phyloP scores from a whole-genome alignment of 2,329 filamentous ascomycete species.

The Raffaelea ambrosiae region DNA sequence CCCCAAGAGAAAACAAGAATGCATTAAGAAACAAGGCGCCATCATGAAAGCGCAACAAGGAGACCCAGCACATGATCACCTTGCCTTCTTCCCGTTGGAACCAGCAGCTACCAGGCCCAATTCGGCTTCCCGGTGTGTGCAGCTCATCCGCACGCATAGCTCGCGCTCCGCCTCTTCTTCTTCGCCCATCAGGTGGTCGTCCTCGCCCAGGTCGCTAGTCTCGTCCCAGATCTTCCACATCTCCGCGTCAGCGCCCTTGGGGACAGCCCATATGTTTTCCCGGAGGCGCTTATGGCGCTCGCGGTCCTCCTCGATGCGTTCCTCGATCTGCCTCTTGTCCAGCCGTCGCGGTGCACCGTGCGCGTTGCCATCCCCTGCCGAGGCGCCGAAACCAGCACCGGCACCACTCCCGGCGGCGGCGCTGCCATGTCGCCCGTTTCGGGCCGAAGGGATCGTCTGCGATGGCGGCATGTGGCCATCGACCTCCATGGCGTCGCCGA shows the following conservation, averaged over 20 bases:
- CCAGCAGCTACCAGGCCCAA: not conserved
- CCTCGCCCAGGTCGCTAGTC: conserved; percentile 75
- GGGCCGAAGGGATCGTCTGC: conserved; percentile 26
- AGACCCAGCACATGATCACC: too few species aligned
- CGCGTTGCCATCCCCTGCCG: conserved; percentile 18
- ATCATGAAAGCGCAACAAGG: too few species aligned
- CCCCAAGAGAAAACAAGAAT: too few species aligned
- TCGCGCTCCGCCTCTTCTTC: conserved; percentile 58
- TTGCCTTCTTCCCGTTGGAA: conserved; percentile 10
- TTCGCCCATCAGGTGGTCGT: conserved; percentile 67
- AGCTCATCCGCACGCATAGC: conserved; percentile 25
- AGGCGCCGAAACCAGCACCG: conserved; percentile 7
- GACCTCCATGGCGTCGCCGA: not conserved
- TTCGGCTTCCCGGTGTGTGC: conserved; percentile 23
- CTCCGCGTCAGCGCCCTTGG: conserved; percentile 57
- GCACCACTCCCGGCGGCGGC: conserved; percentile 10
- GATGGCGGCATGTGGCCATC: conserved; percentile 29
- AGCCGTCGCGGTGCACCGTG: conserved; percentile 30
- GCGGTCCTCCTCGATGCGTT: conserved; percentile 92
- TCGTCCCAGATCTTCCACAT: conserved; percentile 80
- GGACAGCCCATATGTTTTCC: conserved; percentile 89
- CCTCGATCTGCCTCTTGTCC: conserved; percentile 85
- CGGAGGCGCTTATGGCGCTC: conserved; percentile 87
- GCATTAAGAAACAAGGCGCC: too few species aligned
- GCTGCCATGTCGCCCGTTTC: not conserved